Base-by-base conservation (phyloP, 1,284 basidiomycete genomes). In the Lentinula novae-zelandiae region DNA sequence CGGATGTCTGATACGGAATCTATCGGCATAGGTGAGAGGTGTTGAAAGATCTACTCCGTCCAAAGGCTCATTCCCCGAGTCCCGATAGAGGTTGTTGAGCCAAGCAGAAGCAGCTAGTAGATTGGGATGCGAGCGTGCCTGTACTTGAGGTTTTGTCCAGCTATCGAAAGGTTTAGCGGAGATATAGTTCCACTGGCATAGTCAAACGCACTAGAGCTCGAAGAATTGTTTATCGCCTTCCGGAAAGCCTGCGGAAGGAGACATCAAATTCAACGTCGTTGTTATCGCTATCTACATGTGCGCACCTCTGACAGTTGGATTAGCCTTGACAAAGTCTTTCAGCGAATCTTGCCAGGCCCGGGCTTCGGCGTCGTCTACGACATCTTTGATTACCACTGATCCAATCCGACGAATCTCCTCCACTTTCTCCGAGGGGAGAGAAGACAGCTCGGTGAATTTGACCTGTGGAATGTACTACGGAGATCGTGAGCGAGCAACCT, bases 1-100 rank as follows among this genome's bases (percentile, higher is more conserved):
- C 0, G 93, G 89, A 62, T 87, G 85, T 34, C 93, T 82, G 63
- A 95, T 93, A 5, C 92, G 82, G 70, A 95, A 86, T 20, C 93
- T 80, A 71, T 95, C 93, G 0, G 87, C 90, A 66, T 96, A 96
- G 31, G 77, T 83, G 56, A 95, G 76, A 7, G 92, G 87, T 1
- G 82, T 82, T 3, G 78, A 75, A 36, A 93, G 77, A 60, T 90
- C 87, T 15, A 93, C 86, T 15, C 82, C 81, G 12, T 83, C 78
- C 1, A 78, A 65, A 17, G 60, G 67, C 59, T 57, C 67, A 62
- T 44, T 74, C 1, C 38, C 13, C 3, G 75, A 70, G 42, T 72
- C 66, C 57, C 83, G 81, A 66, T 88, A 90, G 34, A 89, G 72
- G 27, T 82, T 81, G 71, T 88, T 90, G 33, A 90, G 73, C 84